These are phyloP conservation scores for Aspergillus steynii DNA, from an alignment of 495 filamentous ascomycete genomes.

Conservation along the genomic window DNA sequence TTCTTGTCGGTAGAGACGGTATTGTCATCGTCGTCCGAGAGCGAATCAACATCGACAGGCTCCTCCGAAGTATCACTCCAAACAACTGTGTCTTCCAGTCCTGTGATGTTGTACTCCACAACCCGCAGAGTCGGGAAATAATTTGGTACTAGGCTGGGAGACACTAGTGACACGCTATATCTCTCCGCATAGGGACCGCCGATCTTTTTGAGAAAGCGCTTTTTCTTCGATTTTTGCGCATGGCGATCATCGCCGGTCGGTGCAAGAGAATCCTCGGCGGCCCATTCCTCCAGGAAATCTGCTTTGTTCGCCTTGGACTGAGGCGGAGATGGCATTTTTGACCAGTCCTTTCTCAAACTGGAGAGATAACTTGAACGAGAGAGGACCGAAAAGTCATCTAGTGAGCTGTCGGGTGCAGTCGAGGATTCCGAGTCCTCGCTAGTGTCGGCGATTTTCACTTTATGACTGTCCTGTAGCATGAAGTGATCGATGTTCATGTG, in stretches of 20 bases:
- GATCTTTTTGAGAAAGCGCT: conserved; percentile 61
- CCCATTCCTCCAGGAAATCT: conserved; percentile 13
- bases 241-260: conserved; percentile 18
- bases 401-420: conserved; percentile 5
- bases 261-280: not conserved
- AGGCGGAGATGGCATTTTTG: conserved; percentile 65
- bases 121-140: conserved; percentile 87
- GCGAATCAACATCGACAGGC: conserved; percentile 1
- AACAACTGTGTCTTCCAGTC: conserved; percentile 55
- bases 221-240: conserved; percentile 43
- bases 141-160: conserved; percentile 87
- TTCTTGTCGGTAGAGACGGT: conserved; percentile 5
- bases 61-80: conserved; percentile 38
- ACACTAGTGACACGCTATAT: conserved; percentile 75
- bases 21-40: conserved; percentile 7
- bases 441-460: conserved; percentile 57
- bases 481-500: conserved; percentile 99
- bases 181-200: conserved; percentile 82
- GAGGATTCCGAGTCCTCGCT: conserved; percentile 1
- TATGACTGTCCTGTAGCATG: conserved; percentile 81
- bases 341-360: conserved; percentile 76
- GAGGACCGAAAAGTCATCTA: conserved; percentile 50
- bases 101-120: conserved; percentile 90
- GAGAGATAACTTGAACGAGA: conserved; percentile 76
- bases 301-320: conserved; percentile 17